Conservation (phyloP, 164 flowering plant species). For the Piper longum region DNA sequence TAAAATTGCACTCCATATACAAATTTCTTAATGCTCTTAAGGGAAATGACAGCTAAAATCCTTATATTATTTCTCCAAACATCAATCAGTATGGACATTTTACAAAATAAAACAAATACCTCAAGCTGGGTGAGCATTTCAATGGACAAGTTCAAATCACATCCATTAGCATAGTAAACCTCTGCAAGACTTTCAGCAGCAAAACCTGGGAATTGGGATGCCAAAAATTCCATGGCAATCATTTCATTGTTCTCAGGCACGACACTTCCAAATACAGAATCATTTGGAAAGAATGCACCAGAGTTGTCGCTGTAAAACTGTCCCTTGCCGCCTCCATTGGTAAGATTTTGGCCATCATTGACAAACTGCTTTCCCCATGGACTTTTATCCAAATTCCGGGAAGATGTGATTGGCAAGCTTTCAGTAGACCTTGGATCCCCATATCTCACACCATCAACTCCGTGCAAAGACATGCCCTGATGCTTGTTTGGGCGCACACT, state of each 20-base stretch:
- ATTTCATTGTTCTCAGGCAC: slow-evolving; percentile 33
- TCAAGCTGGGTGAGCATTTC: slow-evolving; percentile 98
- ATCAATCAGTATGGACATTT: background rate
- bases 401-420: slow-evolving; percentile 25
- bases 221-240: slow-evolving; percentile 65
- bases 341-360: slow-evolving; percentile 31
- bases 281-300: slow-evolving; percentile 33
- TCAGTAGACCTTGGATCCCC: slow-evolving; percentile 39
- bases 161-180: slow-evolving; percentile 74
- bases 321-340: slow-evolving; percentile 13
- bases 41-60: too few species aligned
- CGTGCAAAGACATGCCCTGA: background rate
- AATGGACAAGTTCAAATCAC: slow-evolving; percentile 73
- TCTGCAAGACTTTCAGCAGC: slow-evolving; percentile 92
- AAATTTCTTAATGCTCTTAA: too few species aligned
- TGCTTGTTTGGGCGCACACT: slow-evolving; percentile 28
- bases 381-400: slow-evolving; percentile 19
- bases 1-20: too few species aligned
- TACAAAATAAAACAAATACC: slow-evolving; percentile 29
- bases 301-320: slow-evolving; percentile 31
- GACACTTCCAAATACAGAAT: slow-evolving; percentile 30
- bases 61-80: too few species aligned
- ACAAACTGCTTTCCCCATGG: slow-evolving; percentile 58
- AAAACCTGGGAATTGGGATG: slow-evolving; percentile 85
- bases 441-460: slow-evolving; percentile 26